These are phyloP conservation scores for Coprinopsis strossmayeri DNA, from an alignment of 768 basidiomycete species.

Conservation along the genomic window DNA sequence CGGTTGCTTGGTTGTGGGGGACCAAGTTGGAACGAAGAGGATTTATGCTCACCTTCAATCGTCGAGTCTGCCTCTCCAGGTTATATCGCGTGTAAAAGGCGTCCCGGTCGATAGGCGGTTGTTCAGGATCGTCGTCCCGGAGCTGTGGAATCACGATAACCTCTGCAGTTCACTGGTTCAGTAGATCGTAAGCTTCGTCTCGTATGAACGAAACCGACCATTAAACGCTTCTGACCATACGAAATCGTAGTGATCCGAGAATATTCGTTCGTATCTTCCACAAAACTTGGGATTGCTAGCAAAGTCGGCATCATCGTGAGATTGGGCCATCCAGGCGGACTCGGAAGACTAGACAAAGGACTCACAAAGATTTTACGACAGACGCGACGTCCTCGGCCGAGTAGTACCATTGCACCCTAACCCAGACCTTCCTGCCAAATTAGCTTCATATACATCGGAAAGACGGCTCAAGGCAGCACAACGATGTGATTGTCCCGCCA, in stretches of 20 bases:
- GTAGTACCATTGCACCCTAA: conserved; percentile 50
- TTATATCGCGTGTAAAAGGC: conserved; percentile 45
- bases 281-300: conserved; percentile 35
- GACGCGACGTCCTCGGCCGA: conserved; percentile 37
- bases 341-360: background rate
- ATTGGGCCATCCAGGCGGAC: background rate
- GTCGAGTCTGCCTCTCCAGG: conserved; percentile 26
- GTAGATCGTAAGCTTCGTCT: background rate
- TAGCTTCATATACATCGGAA: background rate
- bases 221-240: conserved; percentile 40
- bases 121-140: conserved; percentile 31
- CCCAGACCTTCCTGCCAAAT: conserved; percentile 39
- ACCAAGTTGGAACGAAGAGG: no score
- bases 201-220: conserved; percentile 29
- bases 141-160: conserved; percentile 27
- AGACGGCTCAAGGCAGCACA: no score
- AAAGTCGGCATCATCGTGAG: background rate
- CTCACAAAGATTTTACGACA: conserved; percentile 45
- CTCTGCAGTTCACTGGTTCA: conserved; percentile 20
- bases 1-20: no score
- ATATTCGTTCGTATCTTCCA: conserved; percentile 37
- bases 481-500: no score
- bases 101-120: conserved; percentile 30
- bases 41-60: conserved; percentile 32
- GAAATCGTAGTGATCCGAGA: conserved; percentile 42